These are phyloP conservation scores for Rhododendron simsii DNA, from an alignment of 148 eudicot species.

Conservation along the genomic window DNA sequence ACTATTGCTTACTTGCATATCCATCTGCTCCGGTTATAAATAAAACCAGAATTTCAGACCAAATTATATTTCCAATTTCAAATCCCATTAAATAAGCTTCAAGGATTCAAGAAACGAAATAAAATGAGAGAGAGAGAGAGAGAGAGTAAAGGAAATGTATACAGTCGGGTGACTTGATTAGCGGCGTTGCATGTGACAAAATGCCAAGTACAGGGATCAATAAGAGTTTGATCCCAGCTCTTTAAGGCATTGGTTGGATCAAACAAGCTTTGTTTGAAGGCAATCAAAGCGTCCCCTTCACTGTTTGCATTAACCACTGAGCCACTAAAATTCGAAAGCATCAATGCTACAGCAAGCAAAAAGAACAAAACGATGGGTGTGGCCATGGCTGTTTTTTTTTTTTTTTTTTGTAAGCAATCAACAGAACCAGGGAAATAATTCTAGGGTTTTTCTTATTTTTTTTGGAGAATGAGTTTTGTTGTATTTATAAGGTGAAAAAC, in stretches of 20 bases:
- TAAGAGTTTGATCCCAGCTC: conserved; percentile 10
- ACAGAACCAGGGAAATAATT: background rate
- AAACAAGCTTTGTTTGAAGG: background rate
- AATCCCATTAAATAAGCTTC: background rate
- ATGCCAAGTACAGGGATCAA: conserved; percentile 12
- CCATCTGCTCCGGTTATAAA: too few species aligned
- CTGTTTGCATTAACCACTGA: background rate
- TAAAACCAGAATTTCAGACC: background rate
- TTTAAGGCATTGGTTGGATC: conserved; percentile 11
- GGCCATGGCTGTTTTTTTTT: background rate
- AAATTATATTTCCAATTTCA: background rate
- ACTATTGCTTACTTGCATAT: too few species aligned
- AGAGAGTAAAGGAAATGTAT: background rate
- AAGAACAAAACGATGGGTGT: background rate
- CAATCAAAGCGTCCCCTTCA: conserved; percentile 8
- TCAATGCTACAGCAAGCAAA: background rate
- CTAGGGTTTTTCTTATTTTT: background rate
- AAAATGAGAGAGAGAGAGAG: background rate
- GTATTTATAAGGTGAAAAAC: background rate
- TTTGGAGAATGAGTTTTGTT: background rate
- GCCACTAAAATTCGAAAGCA: background rate
- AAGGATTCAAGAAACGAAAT: too few species aligned
- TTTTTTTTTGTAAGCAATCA: too few species aligned
- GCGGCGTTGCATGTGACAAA: conserved; percentile 1
- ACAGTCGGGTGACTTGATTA: background rate